Evolutionary conservation across 2,329 filamentous ascomycete genomes (phyloP).

Genomic region (Pseudocercospora macadamiae): DNA sequence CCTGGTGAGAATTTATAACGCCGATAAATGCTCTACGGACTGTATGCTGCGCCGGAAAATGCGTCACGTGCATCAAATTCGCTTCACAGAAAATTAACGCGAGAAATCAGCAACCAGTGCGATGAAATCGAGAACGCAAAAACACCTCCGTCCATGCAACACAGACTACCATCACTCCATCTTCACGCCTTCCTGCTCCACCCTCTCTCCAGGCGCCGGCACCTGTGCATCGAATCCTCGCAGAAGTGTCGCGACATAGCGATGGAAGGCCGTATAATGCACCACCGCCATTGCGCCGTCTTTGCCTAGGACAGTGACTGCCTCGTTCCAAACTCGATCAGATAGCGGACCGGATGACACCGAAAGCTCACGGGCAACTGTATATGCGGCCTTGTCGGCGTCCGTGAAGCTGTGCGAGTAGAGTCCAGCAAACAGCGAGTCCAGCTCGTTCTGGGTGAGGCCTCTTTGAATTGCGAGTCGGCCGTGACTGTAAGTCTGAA

Average conservation of each 20-base stretch:
- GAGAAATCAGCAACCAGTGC: too few relatives aligned
- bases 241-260: conserved; percentile 20
- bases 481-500: conserved; percentile 13
- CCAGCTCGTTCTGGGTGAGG: conserved; percentile 16
- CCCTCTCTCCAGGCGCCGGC: conserved; percentile 15
- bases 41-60: neutral
- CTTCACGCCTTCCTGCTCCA: neutral
- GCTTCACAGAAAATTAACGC: too few relatives aligned
- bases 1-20: too few relatives aligned
- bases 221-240: conserved; percentile 24
- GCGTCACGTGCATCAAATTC: neutral
- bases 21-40: neutral
- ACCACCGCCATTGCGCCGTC: conserved; percentile 10
- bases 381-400: conserved; percentile 12
- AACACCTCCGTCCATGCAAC: neutral
- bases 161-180: neutral
- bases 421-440: conserved; percentile 14
- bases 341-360: conserved; percentile 8
- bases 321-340: conserved; percentile 16
- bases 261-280: conserved; percentile 13
- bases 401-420: conserved; percentile 10
- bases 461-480: neutral
- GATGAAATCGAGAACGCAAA: neutral
- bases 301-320: conserved; percentile 10
- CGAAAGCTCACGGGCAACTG: conserved; percentile 16